Evolutionary conservation across 2,329 filamentous ascomycete species (phyloP).

Genomic region (Lecanicillium sp.): DNA sequence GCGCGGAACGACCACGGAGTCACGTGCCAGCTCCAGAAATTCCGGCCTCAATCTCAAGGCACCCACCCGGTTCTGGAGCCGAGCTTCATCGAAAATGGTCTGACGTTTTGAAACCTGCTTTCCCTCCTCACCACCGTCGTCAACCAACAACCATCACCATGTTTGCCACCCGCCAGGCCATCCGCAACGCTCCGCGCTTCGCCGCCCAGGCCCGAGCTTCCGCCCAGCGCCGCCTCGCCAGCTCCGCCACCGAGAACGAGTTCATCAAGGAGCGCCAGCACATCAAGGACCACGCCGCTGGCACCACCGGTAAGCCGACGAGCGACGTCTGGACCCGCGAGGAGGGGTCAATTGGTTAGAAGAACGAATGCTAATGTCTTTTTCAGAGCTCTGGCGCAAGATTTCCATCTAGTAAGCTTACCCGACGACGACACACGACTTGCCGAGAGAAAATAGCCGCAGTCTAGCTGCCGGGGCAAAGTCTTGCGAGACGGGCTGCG

Average conservation of each 20-base stretch:
- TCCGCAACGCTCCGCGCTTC: slow-evolving; percentile 59
- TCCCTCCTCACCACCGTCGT: slow-evolving; percentile 21
- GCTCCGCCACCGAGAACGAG: slow-evolving; percentile 73
- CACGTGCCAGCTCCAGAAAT: slow-evolving; percentile 11
- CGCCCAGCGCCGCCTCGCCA: slow-evolving; percentile 66
- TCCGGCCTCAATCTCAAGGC: slow-evolving; percentile 12
- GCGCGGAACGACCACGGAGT: slow-evolving; percentile 11
- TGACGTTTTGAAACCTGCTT: slow-evolving; percentile 28
- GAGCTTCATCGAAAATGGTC: slow-evolving; percentile 29
- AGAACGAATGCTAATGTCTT: slow-evolving; percentile 27
- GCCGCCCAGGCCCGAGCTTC: slow-evolving; percentile 52
- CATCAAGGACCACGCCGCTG: slow-evolving; percentile 83
- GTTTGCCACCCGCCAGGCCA: slow-evolving; percentile 56
- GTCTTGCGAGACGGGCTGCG: neutral
- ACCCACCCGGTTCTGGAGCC: slow-evolving; percentile 22
- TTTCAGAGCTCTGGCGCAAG: slow-evolving; percentile 85
- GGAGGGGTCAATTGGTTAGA: slow-evolving; percentile 17
- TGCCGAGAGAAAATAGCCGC: slow-evolving; percentile 6
- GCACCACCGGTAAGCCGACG: slow-evolving; percentile 66
- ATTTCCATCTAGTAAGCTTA: slow-evolving; percentile 84
- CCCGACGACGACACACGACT: slow-evolving; percentile 8
- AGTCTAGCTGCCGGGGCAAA: slow-evolving; percentile 22
- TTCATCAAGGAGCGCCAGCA: slow-evolving; percentile 90
- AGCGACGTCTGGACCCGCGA: neutral
- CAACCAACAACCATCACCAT: slow-evolving; percentile 38